A percentile compares a stretch with the other conserved stretches of the same genome.
These are phyloP conservation scores for Fusarium brachygibbosum DNA, from an alignment of 2,329 filamentous ascomycete species.

Conservation along the genomic window DNA sequence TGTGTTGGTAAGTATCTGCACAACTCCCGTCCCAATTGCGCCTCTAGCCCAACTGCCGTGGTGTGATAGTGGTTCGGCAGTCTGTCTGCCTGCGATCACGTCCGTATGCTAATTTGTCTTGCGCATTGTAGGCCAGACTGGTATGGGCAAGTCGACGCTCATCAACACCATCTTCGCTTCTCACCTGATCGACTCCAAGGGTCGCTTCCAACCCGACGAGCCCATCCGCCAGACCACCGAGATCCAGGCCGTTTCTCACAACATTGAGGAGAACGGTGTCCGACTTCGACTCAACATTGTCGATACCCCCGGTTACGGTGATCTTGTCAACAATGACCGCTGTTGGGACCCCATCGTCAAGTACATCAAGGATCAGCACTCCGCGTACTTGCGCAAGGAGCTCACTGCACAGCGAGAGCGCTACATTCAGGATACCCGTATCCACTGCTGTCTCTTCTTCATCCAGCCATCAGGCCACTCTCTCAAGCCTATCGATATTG, in stretches of 20 bases:
- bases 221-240: constrained; percentile 95
- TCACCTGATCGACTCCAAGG: constrained; percentile 99
- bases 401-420: constrained; percentile 98
- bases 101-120: constrained; percentile 31
- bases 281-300: constrained; percentile 98
- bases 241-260: constrained; percentile 97
- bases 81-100: constrained; percentile 13
- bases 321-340: constrained; percentile 99
- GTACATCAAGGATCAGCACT: constrained; percentile 99
- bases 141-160: constrained; percentile 97
- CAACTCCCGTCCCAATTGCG: constrained; percentile 22
- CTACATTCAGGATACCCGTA: constrained; percentile 98
- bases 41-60: constrained; percentile 19
- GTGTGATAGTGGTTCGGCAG: constrained; percentile 32
- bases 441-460: constrained; percentile 99
- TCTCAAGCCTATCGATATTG: constrained; percentile 98
- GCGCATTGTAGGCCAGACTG: constrained; percentile 83
- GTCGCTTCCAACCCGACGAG: constrained; percentile 91
- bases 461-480: constrained; percentile 98
- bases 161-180: constrained; percentile 99
- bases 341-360: constrained; percentile 99
- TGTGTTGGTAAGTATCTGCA: constrained; percentile 85
- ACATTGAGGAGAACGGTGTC: constrained; percentile 99
- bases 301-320: constrained; percentile 97
- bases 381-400: constrained; percentile 98